Evolutionary conservation across 306 rosid genomes (phyloP), one percentile per base, ranked within the genome.

Genomic region (Delonix regia): DNA sequence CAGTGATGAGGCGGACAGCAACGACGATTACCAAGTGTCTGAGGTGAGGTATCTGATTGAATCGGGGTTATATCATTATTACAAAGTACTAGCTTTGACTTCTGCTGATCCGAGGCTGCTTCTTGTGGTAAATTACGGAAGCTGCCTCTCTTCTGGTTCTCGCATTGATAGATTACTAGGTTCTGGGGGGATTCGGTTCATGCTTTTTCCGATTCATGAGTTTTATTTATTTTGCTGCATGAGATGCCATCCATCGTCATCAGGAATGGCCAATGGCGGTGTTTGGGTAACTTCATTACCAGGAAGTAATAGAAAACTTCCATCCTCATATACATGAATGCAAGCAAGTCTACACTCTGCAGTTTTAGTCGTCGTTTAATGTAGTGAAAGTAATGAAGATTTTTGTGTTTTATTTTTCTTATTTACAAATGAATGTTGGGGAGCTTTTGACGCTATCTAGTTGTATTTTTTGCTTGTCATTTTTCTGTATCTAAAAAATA

Each of bases 11-110:
- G 83, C 85, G 30, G 90, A 87, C 25, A 78, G 49, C 18, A 83
- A 63, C n/a, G 90, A 90, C 36, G 96, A 86, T 60, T 68, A 77
- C 82, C 86, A 83, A 19, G 86, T 60, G 25, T 51, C 87, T 12
- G 85, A 90, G 98, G 98, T 42, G 85, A 88, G 85, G 80, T 88
- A 74, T 62, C 60, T 19, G 19, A 69, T 80, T 51, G 34, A 47
- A 53, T 81, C 83, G 1, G 63, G 14, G 5, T 0, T 56, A 7
- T 74, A 10, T 21, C 18, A 24, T 10, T 9, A 42, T 15, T 38
- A 38, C 34, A 14, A 25, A 22, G 3, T 63, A 25, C 71, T 27
- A 25, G 45, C 0, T 13, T 69, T 36, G 22, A 15, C 77, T n/a
- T 57, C 70, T 52, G 53, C 21, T 62, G 69, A 69, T 83, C 78